Percentiles rank a stretch among this genome's conserved stretches.
These are phyloP conservation scores for Asterochloris sp. DNA, from an alignment of 139 green algal species.

Conservation along the genomic window DNA sequence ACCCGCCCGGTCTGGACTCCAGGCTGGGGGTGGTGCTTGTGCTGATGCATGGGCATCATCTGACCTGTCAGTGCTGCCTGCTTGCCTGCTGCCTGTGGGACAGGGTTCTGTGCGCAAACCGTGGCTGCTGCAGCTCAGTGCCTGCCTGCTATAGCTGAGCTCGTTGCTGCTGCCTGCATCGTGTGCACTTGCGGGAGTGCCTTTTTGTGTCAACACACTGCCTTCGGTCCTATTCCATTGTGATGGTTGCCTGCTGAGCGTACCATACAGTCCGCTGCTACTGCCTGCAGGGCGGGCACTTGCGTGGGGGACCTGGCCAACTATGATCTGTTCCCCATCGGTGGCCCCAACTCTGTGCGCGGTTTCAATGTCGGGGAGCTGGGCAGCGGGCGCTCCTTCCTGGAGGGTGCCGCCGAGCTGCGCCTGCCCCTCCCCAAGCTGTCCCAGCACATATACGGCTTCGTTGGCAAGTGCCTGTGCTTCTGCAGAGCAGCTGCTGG, in stretches of 20 bases:
- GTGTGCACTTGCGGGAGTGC: background rate
- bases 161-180: background rate
- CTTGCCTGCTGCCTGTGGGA: too few species aligned
- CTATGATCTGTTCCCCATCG: conserved; percentile 94
- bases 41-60: too few species aligned
- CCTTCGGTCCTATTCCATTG: too few species aligned
- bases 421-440: conserved; percentile 61
- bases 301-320: conserved; percentile 86
- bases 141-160: too few species aligned
- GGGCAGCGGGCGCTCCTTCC: conserved; percentile 69
- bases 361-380: conserved; percentile 95
- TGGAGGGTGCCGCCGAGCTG: conserved; percentile 82
- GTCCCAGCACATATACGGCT: conserved; percentile 27
- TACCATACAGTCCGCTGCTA: background rate
- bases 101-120: too few species aligned
- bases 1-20: too few species aligned
- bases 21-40: too few species aligned
- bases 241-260: background rate
- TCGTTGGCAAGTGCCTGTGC: background rate
- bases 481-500: background rate
- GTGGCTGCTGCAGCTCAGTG: too few species aligned
- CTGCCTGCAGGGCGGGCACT: conserved; percentile 29
- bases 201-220: background rate
- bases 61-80: too few species aligned
- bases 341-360: conserved; percentile 82